phyloP scores from a whole-genome alignment of 805 yeast species.

The Monosporozyma siamensis region DNA sequence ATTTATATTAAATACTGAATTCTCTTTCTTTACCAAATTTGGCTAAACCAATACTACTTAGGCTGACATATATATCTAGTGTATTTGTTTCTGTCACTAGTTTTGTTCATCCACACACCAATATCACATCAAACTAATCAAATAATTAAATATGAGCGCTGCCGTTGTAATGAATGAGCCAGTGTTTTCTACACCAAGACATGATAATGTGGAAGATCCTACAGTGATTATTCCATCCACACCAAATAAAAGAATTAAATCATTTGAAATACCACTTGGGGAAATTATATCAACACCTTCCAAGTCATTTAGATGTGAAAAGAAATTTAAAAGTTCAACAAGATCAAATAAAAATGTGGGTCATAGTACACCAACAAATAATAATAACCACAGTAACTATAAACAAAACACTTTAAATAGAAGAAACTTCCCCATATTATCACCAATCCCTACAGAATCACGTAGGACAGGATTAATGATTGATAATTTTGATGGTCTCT shows the following conservation, averaged over 20 bases:
- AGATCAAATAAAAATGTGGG: neutral
- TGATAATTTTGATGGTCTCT: conserved; percentile 5
- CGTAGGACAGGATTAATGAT: neutral
- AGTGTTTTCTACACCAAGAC: conserved; percentile 12
- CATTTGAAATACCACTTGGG: neutral
- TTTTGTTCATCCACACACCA: too few relatives aligned
- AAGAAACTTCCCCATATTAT: neutral
- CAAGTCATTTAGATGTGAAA: conserved; percentile 6
- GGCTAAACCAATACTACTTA: too few relatives aligned
- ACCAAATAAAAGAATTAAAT: conserved; percentile 9
- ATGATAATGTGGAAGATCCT: conserved; percentile 4
- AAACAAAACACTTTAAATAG: neutral
- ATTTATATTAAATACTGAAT: too few relatives aligned
- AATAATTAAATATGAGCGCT: too few relatives aligned
- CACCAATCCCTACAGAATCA: neutral
- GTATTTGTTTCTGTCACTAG: too few relatives aligned
- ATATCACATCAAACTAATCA: too few relatives aligned
- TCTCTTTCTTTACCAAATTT: too few relatives aligned
- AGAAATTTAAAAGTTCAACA: neutral
- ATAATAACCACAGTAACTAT: neutral
- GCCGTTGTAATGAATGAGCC: neutral
- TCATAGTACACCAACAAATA: neutral
- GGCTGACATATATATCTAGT: too few relatives aligned
- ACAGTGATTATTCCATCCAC: conserved; percentile 8
- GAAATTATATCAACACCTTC: conserved; percentile 7